A percentile compares a stretch with the other conserved stretches of the same genome.
Evolutionary conservation across 164 flowering plant species (phyloP).

Genomic region (Aristolochia contorta): DNA sequence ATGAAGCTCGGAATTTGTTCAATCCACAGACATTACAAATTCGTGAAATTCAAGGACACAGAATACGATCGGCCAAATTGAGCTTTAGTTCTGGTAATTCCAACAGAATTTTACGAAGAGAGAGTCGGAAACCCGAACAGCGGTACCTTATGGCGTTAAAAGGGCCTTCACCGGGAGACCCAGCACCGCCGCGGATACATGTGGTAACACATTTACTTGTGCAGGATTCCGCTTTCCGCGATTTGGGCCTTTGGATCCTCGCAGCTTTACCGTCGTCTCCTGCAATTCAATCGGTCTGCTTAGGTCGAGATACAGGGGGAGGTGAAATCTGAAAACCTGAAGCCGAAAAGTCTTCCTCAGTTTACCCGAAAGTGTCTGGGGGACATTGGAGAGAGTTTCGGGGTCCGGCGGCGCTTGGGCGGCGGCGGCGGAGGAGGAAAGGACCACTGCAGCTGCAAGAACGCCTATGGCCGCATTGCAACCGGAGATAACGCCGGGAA

Average conservation of each 20-base stretch:
- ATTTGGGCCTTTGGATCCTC: constrained; percentile 70
- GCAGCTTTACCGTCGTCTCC: constrained; percentile 37
- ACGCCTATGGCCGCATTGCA: constrained; percentile 8
- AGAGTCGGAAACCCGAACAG: too few species aligned
- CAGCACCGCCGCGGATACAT: constrained; percentile 78
- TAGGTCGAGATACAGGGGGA: too few species aligned
- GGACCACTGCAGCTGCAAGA: constrained; percentile 22
- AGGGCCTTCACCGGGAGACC: constrained; percentile 94
- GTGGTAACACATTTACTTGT: constrained; percentile 71
- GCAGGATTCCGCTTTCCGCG: constrained; percentile 72
- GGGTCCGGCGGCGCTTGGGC: constrained; percentile 7
- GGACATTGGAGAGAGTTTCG: constrained; percentile 61
- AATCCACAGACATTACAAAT: too few species aligned
- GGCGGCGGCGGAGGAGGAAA: constrained; percentile 13
- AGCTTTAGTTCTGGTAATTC: too few species aligned
- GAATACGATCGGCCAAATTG: too few species aligned
- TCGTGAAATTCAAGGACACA: background rate
- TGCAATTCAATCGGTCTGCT: background rate
- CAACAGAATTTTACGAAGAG: background rate
- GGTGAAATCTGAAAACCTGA: too few species aligned
- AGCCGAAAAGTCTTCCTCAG: background rate
- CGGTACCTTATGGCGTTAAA: constrained; percentile 55
- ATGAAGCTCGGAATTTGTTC: too few species aligned
- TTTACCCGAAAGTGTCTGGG: constrained; percentile 49
- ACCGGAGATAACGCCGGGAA: background rate